Base-by-base conservation (phyloP, 768 basidiomycete genomes). In the Kwoniella bestiolae region DNA sequence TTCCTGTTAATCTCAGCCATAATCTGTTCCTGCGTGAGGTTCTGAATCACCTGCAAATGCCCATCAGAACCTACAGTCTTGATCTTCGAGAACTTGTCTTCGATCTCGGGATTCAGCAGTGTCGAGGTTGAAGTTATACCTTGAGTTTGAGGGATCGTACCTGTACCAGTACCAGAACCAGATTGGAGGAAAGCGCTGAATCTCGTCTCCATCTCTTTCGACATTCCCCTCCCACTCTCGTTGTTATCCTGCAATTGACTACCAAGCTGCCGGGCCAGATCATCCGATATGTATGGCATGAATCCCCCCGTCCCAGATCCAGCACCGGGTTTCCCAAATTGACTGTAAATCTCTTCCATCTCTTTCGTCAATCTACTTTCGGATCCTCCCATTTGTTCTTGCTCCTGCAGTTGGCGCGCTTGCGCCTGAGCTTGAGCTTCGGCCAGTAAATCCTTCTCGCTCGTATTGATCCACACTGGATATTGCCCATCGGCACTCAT, bases 1-100 rank as follows among this genome's bases (percentile, higher is more conserved):
- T 55, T 34, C n/a, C n/a, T 32, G 34, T 29, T 34, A 18, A 55
- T 55, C 32, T 55, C 52, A 55, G 14, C 31, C 52, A 55, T 55
- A 26, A 55, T 32, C 11, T 55, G 31, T 55, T 55, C 56, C 26
- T 57, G 38, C 6, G 56, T 57, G 23, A 46, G 11, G 45, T 46
- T 57, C 9, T 41, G 35, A 14, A 57, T 57, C 8, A 57, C 56
- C 28, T 46, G 35, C 8, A 44, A 12, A 31, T 57, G 56, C 50
- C 59, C 59, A 50, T 60, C 59, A 29, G 23, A 7, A 23, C 59
- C 45, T 14, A 60, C 23, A 9, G 26, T 34, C 12, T 28, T 11
- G 11, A 50, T 26, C 3, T 34, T 53, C 11, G 21, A 14, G 8
- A 51, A 29, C 8, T 49, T 62, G 7, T 51, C n/a, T n/a, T 35